Percentiles rank a stretch among this genome's conserved stretches.
phyloP scores from a whole-genome alignment of 208 protist genomes.

The Wallacemonas sp. region DNA sequence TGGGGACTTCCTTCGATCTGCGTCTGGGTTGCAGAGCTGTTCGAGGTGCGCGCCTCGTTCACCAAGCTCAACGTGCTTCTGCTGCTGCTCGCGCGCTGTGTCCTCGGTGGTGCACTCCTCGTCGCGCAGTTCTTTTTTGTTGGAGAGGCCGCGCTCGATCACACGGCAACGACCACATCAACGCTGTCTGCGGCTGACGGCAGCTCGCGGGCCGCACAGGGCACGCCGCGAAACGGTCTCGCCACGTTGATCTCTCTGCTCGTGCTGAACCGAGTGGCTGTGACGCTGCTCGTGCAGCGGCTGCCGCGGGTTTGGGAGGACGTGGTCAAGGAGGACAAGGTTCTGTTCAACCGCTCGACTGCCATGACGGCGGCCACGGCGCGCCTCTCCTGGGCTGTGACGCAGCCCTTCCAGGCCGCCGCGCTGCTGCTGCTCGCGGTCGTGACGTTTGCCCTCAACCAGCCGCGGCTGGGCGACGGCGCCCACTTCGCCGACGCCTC shows the following conservation, averaged over 20 bases:
- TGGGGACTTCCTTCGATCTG: neutral
- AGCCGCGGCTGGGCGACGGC: slow-evolving; percentile 6
- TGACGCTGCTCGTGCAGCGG: neutral
- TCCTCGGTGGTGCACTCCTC: neutral
- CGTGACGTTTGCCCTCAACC: neutral
- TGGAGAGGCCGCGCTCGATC: slow-evolving; percentile 3
- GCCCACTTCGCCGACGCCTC: slow-evolving; percentile 11
- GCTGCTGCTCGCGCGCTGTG: neutral
- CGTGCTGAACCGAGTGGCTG: neutral
- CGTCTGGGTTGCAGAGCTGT: neutral
- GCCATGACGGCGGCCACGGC: slow-evolving; percentile 11
- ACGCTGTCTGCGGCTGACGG: neutral
- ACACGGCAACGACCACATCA: neutral
- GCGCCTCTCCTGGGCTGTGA: slow-evolving; percentile 3
- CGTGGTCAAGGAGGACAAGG: slow-evolving; percentile 10
- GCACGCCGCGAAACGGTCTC: neutral
- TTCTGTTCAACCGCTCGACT: slow-evolving; percentile 7
- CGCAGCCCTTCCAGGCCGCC: neutral
- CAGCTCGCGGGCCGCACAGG: neutral
- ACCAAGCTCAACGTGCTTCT: neutral
- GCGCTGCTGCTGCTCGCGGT: neutral
- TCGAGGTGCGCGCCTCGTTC: neutral
- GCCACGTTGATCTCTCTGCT: neutral
- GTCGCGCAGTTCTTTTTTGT: neutral
- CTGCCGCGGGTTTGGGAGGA: slow-evolving; percentile 11